These are phyloP conservation scores for Eutrema heterophyllum DNA, from an alignment of 345 rosid genomes.

Conservation along the genomic window DNA sequence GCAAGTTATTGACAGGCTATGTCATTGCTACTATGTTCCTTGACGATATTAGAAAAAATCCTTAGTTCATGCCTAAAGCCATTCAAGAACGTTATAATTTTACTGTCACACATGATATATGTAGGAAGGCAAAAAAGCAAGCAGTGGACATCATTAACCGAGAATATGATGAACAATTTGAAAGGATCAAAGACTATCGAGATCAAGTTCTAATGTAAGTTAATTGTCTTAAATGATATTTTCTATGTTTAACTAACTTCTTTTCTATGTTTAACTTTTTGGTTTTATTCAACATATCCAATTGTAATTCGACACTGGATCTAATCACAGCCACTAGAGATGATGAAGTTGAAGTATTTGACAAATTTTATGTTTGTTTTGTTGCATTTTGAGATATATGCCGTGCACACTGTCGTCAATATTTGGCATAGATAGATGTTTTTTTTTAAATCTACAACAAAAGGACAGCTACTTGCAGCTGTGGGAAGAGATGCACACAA, in stretches of 20 bases:
- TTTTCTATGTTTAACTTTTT: no score
- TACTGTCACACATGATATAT: no score
- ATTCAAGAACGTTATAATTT: no score
- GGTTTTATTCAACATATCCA: neutral
- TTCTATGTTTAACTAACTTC: no score
- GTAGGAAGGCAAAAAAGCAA: neutral
- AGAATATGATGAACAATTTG: neutral
- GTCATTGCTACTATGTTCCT: neutral
- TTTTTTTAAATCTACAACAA: neutral
- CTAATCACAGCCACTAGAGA: neutral
- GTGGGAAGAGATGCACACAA: neutral
- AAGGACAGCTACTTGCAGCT: neutral
- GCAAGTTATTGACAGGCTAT: neutral
- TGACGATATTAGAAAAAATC: neutral
- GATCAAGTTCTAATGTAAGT: no score
- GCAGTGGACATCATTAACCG: neutral
- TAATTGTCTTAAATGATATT: no score
- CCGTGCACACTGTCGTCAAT: neutral
- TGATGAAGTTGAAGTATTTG: neutral
- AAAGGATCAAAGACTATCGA: neutral
- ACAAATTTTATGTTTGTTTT: neutral
- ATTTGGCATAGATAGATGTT: neutral
- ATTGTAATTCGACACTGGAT: neutral
- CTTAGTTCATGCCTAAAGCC: neutral
- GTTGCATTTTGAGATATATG: neutral